Evolutionary conservation across 1,284 basidiomycete genomes (phyloP).

Genomic region (Pulveroboletus sp.): DNA sequence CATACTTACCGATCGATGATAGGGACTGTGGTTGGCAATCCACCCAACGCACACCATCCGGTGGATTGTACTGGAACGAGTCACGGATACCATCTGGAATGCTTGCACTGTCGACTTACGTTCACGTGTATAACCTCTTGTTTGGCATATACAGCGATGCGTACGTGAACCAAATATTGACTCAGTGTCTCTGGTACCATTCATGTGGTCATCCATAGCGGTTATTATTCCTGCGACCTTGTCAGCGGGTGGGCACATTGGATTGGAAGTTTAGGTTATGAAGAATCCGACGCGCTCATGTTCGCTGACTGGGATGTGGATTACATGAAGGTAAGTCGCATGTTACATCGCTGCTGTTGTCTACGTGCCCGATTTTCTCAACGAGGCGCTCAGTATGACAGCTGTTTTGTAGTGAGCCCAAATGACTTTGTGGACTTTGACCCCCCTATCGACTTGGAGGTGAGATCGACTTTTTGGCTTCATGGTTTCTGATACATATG

Average conservation of each 20-base stretch:
- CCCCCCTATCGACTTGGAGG: constrained; percentile 5
- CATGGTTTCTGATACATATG: background rate
- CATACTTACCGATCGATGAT: background rate
- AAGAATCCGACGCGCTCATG: constrained; percentile 8
- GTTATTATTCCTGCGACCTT: constrained; percentile 12
- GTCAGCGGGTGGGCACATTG: background rate
- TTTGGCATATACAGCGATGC: constrained; percentile 18
- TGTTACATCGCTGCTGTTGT: too few species aligned
- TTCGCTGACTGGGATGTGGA: constrained; percentile 11
- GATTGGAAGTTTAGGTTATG: constrained; percentile 13
- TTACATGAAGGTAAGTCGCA: constrained; percentile 15
- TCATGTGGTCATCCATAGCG: background rate
- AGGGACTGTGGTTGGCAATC: constrained; percentile 21
- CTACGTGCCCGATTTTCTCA: background rate
- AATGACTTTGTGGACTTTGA: background rate
- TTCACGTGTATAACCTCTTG: constrained; percentile 6
- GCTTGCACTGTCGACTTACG: constrained; percentile 10
- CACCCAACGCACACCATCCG: background rate
- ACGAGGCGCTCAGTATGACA: constrained; percentile 12
- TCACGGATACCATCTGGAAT: constrained; percentile 12
- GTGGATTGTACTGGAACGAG: constrained; percentile 7
- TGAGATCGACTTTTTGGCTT: background rate
- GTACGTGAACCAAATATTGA: constrained; percentile 7
- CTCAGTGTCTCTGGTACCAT: background rate
- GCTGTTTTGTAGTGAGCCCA: constrained; percentile 8